phyloP scores from a whole-genome alignment of 2,329 filamentous ascomycete genomes.

The Stagonosporopsis rhizophila region DNA sequence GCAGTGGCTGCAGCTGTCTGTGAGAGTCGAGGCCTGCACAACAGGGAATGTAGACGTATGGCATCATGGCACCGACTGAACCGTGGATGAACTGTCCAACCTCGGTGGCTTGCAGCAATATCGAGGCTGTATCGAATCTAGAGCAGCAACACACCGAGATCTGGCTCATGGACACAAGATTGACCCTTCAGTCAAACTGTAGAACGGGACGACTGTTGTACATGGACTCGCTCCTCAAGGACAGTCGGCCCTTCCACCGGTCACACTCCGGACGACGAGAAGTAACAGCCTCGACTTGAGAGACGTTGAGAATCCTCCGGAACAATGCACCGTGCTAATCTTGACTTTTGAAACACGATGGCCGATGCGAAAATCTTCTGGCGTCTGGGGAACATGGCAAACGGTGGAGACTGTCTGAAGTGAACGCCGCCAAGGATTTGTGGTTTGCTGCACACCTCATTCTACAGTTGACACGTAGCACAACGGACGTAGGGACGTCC shows the following conservation, averaged over 20 bases:
- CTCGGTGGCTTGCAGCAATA: conserved; percentile 10
- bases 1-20: conserved; percentile 10
- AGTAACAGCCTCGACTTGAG: not conserved
- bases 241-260: conserved; percentile 9
- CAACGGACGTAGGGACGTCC: conserved; percentile 15
- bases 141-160: conserved; percentile 6
- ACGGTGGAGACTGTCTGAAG: not conserved
- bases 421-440: conserved; percentile 5
- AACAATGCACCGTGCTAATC: conserved; percentile 1
- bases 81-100: not conserved
- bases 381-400: conserved; percentile 8
- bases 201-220: conserved; percentile 2
- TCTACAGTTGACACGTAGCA: conserved; percentile 19
- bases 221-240: not conserved
- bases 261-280: conserved; percentile 10
- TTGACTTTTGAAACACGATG: conserved; percentile 5
- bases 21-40: conserved; percentile 6
- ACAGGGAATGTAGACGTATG: not conserved
- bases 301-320: not conserved
- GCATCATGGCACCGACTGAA: conserved; percentile 1
- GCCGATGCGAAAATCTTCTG: not conserved
- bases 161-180: not conserved
- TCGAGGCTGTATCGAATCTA: conserved; percentile 1
- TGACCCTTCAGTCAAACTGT: conserved; percentile 3
- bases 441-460: conserved; percentile 3